Evolutionary conservation across 345 rosid genomes (phyloP).

Genomic region (Ceriops decandra): DNA sequence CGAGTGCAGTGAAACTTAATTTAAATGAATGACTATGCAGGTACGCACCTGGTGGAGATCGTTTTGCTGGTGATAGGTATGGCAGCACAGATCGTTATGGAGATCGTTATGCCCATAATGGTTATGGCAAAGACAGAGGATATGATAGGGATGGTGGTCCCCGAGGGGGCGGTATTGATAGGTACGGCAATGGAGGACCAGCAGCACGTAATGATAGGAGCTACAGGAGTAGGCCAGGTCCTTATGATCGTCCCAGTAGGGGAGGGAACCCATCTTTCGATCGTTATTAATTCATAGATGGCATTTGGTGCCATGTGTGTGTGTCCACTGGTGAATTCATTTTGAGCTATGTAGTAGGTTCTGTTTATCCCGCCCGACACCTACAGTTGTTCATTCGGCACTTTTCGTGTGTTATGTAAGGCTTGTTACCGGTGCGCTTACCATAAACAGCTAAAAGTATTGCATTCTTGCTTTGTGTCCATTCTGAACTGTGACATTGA

Average conservation of each 20-base stretch:
- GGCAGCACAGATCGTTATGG: constrained; percentile 73
- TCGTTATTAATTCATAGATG: constrained; percentile 44
- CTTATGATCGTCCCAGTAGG: constrained; percentile 77
- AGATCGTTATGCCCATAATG: constrained; percentile 66
- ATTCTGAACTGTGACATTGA: too few relatives aligned
- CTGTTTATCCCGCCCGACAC: too few relatives aligned
- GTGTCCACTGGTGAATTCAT: too few relatives aligned
- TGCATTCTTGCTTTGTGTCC: too few relatives aligned
- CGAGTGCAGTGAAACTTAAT: neutral
- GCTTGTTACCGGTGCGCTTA: too few relatives aligned
- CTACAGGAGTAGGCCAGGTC: constrained; percentile 67
- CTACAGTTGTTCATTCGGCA: too few relatives aligned
- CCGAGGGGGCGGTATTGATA: constrained; percentile 58
- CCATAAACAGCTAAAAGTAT: too few relatives aligned
- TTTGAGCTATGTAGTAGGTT: neutral
- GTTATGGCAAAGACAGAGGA: constrained; percentile 68
- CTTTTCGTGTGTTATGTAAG: too few relatives aligned
- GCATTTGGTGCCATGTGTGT: neutral
- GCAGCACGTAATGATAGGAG: constrained; percentile 55
- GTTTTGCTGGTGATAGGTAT: constrained; percentile 64
- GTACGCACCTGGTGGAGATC: constrained; percentile 67
- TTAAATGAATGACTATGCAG: constrained; percentile 33
- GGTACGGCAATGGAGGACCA: constrained; percentile 76
- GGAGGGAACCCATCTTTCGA: constrained; percentile 75
- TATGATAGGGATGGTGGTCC: constrained; percentile 66